These are phyloP conservation scores for Phytophthora rubi DNA, from an alignment of 352 stramenopile genomes.

Conservation along the genomic window DNA sequence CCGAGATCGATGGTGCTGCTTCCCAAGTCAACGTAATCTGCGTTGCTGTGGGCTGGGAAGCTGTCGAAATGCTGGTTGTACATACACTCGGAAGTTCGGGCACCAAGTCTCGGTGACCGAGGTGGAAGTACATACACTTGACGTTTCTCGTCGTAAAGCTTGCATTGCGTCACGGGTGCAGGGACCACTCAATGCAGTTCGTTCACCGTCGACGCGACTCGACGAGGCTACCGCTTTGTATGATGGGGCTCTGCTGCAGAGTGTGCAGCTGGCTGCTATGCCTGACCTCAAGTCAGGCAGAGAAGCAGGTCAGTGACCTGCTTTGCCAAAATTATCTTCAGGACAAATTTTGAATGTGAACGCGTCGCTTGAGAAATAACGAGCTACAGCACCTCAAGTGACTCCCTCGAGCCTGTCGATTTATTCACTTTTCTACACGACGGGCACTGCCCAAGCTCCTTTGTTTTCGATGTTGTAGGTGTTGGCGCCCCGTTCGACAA, in stretches of 20 bases:
- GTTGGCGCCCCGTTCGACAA: slow-evolving; percentile 66
- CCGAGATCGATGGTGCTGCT: not conserved
- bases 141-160: not conserved
- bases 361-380: not conserved
- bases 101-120: too few species aligned
- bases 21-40: slow-evolving; percentile 7
- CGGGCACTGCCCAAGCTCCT: slow-evolving; percentile 68
- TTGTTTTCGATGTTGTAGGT: slow-evolving; percentile 78
- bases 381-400: too few species aligned
- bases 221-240: not conserved
- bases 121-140: not conserved
- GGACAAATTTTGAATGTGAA: not conserved
- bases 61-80: not conserved
- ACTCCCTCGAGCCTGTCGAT: too few species aligned
- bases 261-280: not conserved
- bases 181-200: not conserved
- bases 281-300: not conserved
- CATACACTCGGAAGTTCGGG: not conserved
- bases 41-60: not conserved
- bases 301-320: too few species aligned
- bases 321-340: not conserved
- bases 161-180: not conserved
- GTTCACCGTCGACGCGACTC: not conserved
- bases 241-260: not conserved
- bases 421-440: slow-evolving; percentile 38